Conservation (phyloP, 176 grass and related monocot species). For the Sorghum bicolor region DNA sequence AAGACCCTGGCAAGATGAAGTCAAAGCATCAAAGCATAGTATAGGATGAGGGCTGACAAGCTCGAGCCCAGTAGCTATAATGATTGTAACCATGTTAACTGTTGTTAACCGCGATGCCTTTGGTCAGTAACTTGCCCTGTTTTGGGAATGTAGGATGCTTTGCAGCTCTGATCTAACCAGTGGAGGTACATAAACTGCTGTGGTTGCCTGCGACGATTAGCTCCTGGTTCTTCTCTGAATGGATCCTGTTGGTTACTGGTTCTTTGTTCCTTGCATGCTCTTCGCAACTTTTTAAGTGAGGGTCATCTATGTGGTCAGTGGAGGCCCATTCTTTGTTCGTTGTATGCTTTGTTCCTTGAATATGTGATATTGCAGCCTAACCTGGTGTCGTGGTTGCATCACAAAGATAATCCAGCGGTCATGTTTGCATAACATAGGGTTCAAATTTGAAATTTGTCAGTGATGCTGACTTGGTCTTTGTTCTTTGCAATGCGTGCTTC, state of each 20-base stretch:
- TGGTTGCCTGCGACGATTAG: not conserved
- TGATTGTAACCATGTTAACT: slow-evolving; percentile 32
- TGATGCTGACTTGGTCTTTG: not conserved
- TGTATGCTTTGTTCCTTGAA: no score
- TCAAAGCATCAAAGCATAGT: slow-evolving; percentile 1
- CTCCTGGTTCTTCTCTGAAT: not conserved
- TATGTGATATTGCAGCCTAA: not conserved
- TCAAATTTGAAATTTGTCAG: not conserved
- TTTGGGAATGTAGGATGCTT: not conserved
- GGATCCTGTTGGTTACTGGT: not conserved
- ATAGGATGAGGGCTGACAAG: slow-evolving; percentile 22
- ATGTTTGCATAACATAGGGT: not conserved
- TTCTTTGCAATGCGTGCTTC: not conserved
- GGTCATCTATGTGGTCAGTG: not conserved
- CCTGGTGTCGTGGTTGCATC: not conserved
- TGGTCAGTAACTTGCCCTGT: not conserved
- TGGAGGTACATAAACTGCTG: not conserved
- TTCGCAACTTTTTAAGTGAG: not conserved
- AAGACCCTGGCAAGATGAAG: slow-evolving; percentile 26
- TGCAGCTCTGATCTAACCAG: not conserved
- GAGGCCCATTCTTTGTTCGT: not conserved
- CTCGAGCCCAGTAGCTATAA: slow-evolving; percentile 16
- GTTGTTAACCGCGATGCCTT: not conserved
- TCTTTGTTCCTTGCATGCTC: not conserved
- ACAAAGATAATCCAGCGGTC: not conserved